Conservation (phyloP, 768 basidiomycete species). For the Coprinopsis cinerea region DNA sequence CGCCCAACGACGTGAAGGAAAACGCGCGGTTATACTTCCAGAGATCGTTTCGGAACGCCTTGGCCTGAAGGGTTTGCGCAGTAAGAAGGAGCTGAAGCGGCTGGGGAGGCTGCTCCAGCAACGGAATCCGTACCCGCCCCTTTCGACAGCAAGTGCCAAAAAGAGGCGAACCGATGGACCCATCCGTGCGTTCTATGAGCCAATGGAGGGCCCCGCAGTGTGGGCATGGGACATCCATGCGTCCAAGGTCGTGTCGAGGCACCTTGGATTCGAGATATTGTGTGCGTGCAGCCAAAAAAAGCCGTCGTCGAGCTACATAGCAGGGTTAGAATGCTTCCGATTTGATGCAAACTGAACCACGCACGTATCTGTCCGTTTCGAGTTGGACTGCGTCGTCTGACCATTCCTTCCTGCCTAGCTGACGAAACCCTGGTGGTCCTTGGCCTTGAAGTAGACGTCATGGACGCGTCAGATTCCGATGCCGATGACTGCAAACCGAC, state of each 20-base stretch:
- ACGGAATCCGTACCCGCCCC: slow-evolving; percentile 26
- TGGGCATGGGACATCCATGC: slow-evolving; percentile 29
- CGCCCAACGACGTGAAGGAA: slow-evolving; percentile 32
- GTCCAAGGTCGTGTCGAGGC: slow-evolving; percentile 24
- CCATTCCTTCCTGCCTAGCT: no score
- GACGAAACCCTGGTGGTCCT: no score
- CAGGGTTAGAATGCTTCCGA: no score
- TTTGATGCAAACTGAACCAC: no score
- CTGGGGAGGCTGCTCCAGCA: slow-evolving; percentile 19
- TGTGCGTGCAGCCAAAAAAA: slow-evolving; percentile 13
- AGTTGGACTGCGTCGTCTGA: no score
- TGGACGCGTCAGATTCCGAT: no score
- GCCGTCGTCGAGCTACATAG: no score
- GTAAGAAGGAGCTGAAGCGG: slow-evolving; percentile 18
- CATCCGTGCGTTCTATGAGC: slow-evolving; percentile 19
- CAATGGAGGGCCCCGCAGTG: slow-evolving; percentile 33
- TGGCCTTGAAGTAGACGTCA: no score
- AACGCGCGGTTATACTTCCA: slow-evolving; percentile 37
- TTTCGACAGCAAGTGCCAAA: slow-evolving; percentile 32
- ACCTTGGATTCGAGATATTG: slow-evolving; percentile 17
- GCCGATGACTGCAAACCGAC: no score
- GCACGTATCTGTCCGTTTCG: no score
- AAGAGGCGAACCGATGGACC: slow-evolving; percentile 12
- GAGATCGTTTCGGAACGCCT: slow-evolving; percentile 30
- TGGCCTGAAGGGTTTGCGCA: slow-evolving; percentile 5